phyloP scores from a whole-genome alignment of 148 eudicot genomes.

The Beta vulgaris region DNA sequence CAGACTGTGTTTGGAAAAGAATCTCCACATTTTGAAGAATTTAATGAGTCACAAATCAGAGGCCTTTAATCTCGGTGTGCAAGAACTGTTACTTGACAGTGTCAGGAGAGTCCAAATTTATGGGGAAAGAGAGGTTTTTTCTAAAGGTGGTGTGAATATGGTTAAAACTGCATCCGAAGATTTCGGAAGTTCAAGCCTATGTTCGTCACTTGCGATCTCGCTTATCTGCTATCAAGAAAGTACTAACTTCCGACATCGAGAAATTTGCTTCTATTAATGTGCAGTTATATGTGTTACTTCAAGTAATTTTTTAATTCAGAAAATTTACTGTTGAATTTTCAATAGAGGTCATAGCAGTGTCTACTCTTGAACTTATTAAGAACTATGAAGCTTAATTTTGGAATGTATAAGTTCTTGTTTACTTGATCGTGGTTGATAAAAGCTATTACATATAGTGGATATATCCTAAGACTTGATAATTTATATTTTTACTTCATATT shows the following conservation, averaged over 20 bases:
- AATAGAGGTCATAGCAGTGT: background rate
- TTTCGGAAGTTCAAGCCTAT: conserved; percentile 53
- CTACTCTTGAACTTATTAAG: background rate
- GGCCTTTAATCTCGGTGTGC: conserved; percentile 45
- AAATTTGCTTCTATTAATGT: background rate
- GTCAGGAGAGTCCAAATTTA: conserved; percentile 34
- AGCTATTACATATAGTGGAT: conserved; percentile 5
- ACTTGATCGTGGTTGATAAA: background rate
- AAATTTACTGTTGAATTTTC: background rate
- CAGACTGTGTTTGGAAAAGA: conserved; percentile 90
- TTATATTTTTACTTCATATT: background rate
- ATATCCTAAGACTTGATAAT: background rate
- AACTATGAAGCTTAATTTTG: background rate
- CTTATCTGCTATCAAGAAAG: conserved; percentile 73
- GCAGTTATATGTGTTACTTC: background rate
- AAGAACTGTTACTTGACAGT: conserved; percentile 47
- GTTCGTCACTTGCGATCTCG: conserved; percentile 68
- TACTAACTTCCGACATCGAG: conserved; percentile 14
- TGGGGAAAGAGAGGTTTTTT: conserved; percentile 36
- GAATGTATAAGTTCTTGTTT: background rate
- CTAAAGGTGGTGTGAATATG: conserved; percentile 31
- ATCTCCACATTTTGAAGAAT: conserved; percentile 62
- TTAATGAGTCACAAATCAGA: conserved; percentile 39
- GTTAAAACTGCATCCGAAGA: conserved; percentile 37
- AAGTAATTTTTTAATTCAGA: background rate